A percentile compares a stretch with the other conserved stretches of the same genome.
Evolutionary conservation across 202 grass and related monocot genomes (phyloP).

Genomic region (Dendrocalamus latiflorus): DNA sequence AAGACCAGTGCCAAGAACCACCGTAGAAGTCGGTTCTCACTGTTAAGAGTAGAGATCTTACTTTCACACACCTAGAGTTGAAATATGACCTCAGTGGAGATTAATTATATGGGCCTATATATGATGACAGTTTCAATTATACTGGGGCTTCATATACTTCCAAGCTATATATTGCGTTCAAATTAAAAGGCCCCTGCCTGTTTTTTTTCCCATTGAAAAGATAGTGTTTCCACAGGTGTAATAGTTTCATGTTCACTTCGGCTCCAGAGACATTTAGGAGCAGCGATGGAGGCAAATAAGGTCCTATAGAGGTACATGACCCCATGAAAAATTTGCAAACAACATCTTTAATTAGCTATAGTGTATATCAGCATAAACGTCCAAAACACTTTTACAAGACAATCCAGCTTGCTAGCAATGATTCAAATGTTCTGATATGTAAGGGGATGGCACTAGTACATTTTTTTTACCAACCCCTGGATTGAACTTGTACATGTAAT

Average conservation of each 20-base stretch:
- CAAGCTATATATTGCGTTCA: too few relatives aligned
- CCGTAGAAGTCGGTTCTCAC: too few relatives aligned
- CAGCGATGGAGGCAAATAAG: constrained; percentile 16
- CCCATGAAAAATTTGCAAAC: neutral
- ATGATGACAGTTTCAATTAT: too few relatives aligned
- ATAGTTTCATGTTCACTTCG: constrained; percentile 27
- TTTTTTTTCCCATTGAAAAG: neutral
- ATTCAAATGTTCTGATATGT: neutral
- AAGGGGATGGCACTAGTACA: too few relatives aligned
- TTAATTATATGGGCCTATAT: neutral
- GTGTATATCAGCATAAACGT: neutral
- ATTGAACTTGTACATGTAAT: too few relatives aligned
- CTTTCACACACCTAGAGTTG: neutral
- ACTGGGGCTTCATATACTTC: too few relatives aligned
- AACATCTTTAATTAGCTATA: constrained; percentile 18
- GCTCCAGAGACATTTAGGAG: constrained; percentile 15
- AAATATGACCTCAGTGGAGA: too few relatives aligned
- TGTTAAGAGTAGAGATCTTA: neutral
- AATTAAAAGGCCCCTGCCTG: too few relatives aligned
- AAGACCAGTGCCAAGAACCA: too few relatives aligned
- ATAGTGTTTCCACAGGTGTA: neutral
- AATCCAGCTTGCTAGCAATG: neutral
- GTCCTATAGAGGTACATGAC: constrained; percentile 8
- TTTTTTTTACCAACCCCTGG: neutral
- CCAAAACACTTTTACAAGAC: neutral